Percentiles rank a stretch among this genome's conserved stretches.
phyloP scores from a whole-genome alignment of 2,329 filamentous ascomycete genomes.

The Neospermospora avenae region DNA sequence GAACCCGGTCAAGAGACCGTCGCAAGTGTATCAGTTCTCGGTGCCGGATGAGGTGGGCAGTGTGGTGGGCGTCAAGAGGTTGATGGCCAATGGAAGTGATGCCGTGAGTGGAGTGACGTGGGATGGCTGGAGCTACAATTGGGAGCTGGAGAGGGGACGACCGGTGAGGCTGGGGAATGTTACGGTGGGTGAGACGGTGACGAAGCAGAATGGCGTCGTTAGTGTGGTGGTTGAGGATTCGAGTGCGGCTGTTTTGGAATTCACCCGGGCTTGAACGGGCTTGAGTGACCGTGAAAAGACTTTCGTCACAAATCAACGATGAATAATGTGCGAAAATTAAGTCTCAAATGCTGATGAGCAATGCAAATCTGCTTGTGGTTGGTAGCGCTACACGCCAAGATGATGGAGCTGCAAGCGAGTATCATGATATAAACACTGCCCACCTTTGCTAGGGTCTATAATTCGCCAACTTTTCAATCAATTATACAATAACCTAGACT shows the following conservation, averaged over 20 bases:
- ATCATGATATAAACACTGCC: no score
- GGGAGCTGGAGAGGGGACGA: slow-evolving; percentile 51
- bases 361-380: no score
- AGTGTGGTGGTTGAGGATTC: slow-evolving; percentile 42
- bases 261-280: not conserved
- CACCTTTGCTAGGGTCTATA: no score
- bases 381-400: no score
- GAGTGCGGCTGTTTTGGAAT: slow-evolving; percentile 35
- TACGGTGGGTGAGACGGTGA: slow-evolving; percentile 47
- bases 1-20: slow-evolving; percentile 34
- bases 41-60: slow-evolving; percentile 30
- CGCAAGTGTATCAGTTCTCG: slow-evolving; percentile 42
- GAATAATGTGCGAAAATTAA: no score
- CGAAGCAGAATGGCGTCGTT: slow-evolving; percentile 38
- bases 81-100: slow-evolving; percentile 61
- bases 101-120: slow-evolving; percentile 59
- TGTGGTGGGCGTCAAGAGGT: slow-evolving; percentile 42
- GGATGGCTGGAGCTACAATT: slow-evolving; percentile 60
- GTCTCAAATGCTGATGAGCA: no score
- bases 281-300: not conserved
- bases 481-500: no score
- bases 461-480: no score
- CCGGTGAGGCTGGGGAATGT: slow-evolving; percentile 54
- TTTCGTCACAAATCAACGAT: no score
- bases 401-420: no score